Conservation (phyloP, 768 basidiomycete genomes). For the Rubroboletus satanas region DNA sequence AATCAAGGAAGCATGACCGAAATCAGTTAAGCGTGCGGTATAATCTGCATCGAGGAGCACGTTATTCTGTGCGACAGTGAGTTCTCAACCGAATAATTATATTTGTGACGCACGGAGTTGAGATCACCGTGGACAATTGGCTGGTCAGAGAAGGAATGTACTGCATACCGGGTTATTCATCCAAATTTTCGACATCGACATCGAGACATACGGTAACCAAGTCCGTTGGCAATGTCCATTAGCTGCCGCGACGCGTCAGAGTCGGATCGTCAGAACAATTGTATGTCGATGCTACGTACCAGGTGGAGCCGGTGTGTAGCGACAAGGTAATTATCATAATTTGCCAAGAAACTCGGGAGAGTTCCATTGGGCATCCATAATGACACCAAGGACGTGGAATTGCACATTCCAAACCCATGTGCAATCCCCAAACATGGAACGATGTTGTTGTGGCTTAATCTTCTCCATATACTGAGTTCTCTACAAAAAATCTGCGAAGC, state of each 20-base stretch:
- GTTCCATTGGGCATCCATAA: slow-evolving; percentile 29
- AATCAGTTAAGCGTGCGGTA: slow-evolving; percentile 41
- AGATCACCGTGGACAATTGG: slow-evolving; percentile 15
- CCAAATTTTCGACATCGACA: neutral
- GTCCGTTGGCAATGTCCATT: slow-evolving; percentile 11
- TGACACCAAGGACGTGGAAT: slow-evolving; percentile 24
- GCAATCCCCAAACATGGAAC: slow-evolving; percentile 25
- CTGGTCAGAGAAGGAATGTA: slow-evolving; percentile 1
- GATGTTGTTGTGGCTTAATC: slow-evolving; percentile 20
- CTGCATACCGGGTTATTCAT: neutral
- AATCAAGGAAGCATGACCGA: slow-evolving; percentile 33
- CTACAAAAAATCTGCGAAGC: slow-evolving; percentile 11
- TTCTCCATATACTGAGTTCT: slow-evolving; percentile 25
- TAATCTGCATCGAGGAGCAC: slow-evolving; percentile 16
- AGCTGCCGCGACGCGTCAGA: slow-evolving; percentile 3
- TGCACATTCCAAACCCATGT: slow-evolving; percentile 22
- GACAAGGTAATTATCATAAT: neutral
- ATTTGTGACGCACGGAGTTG: neutral
- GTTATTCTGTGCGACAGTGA: slow-evolving; percentile 8
- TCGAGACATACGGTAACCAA: slow-evolving; percentile 8
- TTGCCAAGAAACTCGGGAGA: slow-evolving; percentile 18
- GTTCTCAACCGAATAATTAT: neutral
- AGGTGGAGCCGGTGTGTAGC: neutral
- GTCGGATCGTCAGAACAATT: neutral
- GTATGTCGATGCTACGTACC: neutral